Evolutionary conservation across 257 asterid genomes (phyloP).

Genomic region (Gentiana straminea): DNA sequence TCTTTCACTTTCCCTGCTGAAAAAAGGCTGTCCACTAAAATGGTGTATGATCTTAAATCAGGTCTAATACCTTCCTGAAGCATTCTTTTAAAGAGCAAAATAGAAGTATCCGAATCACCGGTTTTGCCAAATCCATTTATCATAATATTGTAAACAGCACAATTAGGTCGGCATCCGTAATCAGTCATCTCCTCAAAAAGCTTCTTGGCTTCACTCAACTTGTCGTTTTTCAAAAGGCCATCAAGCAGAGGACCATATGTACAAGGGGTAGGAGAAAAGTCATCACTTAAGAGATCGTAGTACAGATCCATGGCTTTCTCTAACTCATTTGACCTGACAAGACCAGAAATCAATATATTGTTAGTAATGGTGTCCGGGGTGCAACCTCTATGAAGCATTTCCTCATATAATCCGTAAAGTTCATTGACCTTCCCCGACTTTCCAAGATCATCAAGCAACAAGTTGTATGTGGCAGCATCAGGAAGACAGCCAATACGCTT

Average conservation of each 20-base stretch:
- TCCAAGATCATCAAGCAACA: conserved; percentile 76
- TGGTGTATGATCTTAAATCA: conserved; percentile 77
- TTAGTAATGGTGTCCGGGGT: conserved; percentile 59
- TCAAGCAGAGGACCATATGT: conserved; percentile 93
- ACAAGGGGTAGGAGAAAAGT: conserved; percentile 84
- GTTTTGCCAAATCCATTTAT: conserved; percentile 85
- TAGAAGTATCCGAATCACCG: conserved; percentile 63
- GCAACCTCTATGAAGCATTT: conserved; percentile 66
- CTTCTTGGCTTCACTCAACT: conserved; percentile 54
- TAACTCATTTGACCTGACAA: conserved; percentile 57
- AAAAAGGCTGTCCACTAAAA: conserved; percentile 76
- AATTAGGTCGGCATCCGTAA: conserved; percentile 73
- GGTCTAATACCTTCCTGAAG: conserved; percentile 77
- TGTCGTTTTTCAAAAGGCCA: conserved; percentile 62
- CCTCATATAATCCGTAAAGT: conserved; percentile 56
- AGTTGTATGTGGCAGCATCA: conserved; percentile 63
- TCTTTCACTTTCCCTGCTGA: conserved; percentile 48
- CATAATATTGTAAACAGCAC: conserved; percentile 79
- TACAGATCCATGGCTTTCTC: conserved; percentile 65
- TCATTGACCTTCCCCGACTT: conserved; percentile 58
- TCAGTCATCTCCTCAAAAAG: conserved; percentile 74
- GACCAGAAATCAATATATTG: conserved; percentile 77
- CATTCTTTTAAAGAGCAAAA: conserved; percentile 65
- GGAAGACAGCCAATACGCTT: conserved; percentile 48
- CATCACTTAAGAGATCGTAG: conserved; percentile 68